Percentiles rank a stretch among this genome's conserved stretches.
Evolutionary conservation across 495 filamentous ascomycete species (phyloP).

Genomic region (Cladorrhinum samala): DNA sequence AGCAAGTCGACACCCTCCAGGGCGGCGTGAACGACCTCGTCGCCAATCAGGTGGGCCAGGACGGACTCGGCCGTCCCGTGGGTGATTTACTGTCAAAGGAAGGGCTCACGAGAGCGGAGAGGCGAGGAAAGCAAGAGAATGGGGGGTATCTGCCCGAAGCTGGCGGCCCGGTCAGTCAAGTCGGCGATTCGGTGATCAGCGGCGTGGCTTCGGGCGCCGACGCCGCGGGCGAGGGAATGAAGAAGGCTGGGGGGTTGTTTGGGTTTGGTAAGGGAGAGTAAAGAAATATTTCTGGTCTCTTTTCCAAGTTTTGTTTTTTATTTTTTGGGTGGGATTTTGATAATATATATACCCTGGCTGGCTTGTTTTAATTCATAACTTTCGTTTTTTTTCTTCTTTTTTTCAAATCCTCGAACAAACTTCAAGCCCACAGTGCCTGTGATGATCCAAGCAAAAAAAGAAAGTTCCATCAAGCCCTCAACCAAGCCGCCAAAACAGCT

Average conservation of each 20-base stretch:
- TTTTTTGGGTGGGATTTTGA: background rate
- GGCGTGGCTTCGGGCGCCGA: background rate
- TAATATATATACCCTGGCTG: too few species aligned
- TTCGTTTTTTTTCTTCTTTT: background rate
- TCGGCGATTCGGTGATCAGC: background rate
- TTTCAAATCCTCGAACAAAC: too few species aligned
- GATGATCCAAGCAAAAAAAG: background rate
- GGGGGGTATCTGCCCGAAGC: constrained; percentile 40
- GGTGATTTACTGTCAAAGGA: constrained; percentile 57
- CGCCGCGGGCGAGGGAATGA: background rate
- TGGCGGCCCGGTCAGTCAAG: background rate
- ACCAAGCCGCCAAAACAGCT: constrained; percentile 52
- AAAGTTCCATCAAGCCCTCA: constrained; percentile 34
- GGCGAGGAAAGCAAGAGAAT: constrained; percentile 54
- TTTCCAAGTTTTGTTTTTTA: too few species aligned
- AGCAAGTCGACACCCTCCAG: constrained; percentile 58
- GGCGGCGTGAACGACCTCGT: constrained; percentile 54
- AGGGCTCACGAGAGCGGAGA: constrained; percentile 57
- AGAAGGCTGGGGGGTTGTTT: constrained; percentile 1
- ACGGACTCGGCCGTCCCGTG: constrained; percentile 53
- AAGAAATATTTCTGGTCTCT: too few species aligned
- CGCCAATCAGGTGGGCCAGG: constrained; percentile 56
- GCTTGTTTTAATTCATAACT: background rate
- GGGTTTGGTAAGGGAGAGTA: background rate
- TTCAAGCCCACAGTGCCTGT: background rate